Conservation (phyloP, 768 basidiomycete genomes). For the Suillus sp. region DNA sequence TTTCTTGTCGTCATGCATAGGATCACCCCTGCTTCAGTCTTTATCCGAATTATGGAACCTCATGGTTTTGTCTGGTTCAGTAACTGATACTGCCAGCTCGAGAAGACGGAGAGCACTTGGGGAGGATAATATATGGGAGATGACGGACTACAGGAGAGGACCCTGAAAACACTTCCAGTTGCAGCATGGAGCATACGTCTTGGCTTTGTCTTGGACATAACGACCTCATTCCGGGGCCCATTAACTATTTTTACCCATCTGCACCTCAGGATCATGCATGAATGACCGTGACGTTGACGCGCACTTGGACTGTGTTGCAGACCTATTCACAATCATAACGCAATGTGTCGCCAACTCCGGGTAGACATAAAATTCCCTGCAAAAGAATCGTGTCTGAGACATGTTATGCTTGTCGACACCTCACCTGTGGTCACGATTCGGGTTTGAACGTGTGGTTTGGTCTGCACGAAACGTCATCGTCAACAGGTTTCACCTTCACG, state of each 20-base stretch:
- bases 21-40: slow-evolving; percentile 47
- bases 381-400: not conserved
- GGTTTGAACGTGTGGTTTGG: not conserved
- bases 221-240: too few species aligned
- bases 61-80: slow-evolving; percentile 43
- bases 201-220: not conserved
- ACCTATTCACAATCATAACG: not conserved
- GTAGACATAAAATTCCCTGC: not conserved
- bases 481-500: not conserved
- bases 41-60: slow-evolving; percentile 51
- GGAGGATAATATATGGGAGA: slow-evolving; percentile 62
- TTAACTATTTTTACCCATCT: not conserved
- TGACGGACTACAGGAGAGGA: slow-evolving; percentile 45
- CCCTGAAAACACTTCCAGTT: slow-evolving; percentile 14
- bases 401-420: not conserved
- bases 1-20: slow-evolving; percentile 67
- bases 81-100: slow-evolving; percentile 23
- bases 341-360: not conserved
- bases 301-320: not conserved
- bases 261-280: not conserved
- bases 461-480: not conserved
- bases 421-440: not conserved
- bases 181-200: slow-evolving; percentile 1
- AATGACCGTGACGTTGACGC: not conserved
- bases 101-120: slow-evolving; percentile 42